A percentile compares a stretch with the other conserved stretches of the same genome.
phyloP scores from a whole-genome alignment of 1,284 basidiomycete species.

The Omphalotus olearius region DNA sequence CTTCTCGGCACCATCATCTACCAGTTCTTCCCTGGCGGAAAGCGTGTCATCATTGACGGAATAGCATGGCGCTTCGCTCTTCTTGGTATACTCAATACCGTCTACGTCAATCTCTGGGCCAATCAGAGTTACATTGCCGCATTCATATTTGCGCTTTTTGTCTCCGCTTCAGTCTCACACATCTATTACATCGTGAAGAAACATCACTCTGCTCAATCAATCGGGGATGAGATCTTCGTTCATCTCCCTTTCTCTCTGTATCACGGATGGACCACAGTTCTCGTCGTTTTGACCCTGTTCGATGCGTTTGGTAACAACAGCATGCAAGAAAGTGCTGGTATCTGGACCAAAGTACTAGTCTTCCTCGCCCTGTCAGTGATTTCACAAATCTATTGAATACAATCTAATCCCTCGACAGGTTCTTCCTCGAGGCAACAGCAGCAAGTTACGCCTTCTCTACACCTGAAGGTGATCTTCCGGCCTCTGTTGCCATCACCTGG shows the following conservation, averaged over 20 bases:
- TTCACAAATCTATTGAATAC: not conserved
- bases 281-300: slow-evolving; percentile 86
- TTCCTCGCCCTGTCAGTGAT: slow-evolving; percentile 74
- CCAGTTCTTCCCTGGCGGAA: slow-evolving; percentile 84
- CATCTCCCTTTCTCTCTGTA: slow-evolving; percentile 90
- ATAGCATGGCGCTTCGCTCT: slow-evolving; percentile 88
- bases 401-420: slow-evolving; percentile 32
- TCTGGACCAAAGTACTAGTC: slow-evolving; percentile 92
- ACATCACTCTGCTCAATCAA: slow-evolving; percentile 61
- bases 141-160: slow-evolving; percentile 84
- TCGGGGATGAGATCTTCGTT: slow-evolving; percentile 75
- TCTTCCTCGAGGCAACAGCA: slow-evolving; percentile 93
- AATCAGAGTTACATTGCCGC: slow-evolving; percentile 69
- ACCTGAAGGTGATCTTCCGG: slow-evolving; percentile 87
- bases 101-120: slow-evolving; percentile 84
- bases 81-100: slow-evolving; percentile 77
- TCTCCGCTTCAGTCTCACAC: slow-evolving; percentile 79
- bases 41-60: slow-evolving; percentile 78
- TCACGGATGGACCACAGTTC: slow-evolving; percentile 93
- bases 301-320: slow-evolving; percentile 88
- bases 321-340: slow-evolving; percentile 58
- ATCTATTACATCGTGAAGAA: slow-evolving; percentile 94
- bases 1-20: slow-evolving; percentile 86
- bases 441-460: slow-evolving; percentile 90
- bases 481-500: slow-evolving; percentile 82